These are phyloP conservation scores for Pichia cabralensis DNA, from an alignment of 805 yeast genomes.

Conservation along the genomic window DNA sequence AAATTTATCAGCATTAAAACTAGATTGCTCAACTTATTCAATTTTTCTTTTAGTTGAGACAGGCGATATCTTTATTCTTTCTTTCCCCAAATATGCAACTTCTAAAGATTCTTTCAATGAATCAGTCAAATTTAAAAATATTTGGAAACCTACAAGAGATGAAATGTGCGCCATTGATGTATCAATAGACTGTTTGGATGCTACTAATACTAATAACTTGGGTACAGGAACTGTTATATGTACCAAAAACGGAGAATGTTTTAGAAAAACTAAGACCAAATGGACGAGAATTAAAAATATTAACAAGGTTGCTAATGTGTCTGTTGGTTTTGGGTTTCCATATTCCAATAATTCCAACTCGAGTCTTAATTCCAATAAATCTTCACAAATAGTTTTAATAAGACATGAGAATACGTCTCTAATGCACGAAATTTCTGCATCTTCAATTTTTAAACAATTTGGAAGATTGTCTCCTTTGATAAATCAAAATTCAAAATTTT, in stretches of 20 bases:
- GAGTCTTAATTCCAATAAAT: constrained; percentile 54
- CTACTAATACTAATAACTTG: constrained; percentile 42
- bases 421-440: constrained; percentile 41
- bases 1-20: neutral
- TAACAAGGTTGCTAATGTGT: constrained; percentile 27
- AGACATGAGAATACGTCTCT: constrained; percentile 52
- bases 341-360: neutral
- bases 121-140: constrained; percentile 33
- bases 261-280: constrained; percentile 21
- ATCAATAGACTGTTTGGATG: constrained; percentile 54
- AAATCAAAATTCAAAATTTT: neutral
- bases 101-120: constrained; percentile 30
- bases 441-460: constrained; percentile 43
- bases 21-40: constrained; percentile 27
- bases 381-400: constrained; percentile 58
- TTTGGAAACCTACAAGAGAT: constrained; percentile 56
- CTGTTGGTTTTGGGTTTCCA: constrained; percentile 9
- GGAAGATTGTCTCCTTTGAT: constrained; percentile 45
- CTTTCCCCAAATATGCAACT: constrained; percentile 17
- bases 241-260: constrained; percentile 62
- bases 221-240: constrained; percentile 38
- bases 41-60: constrained; percentile 43
- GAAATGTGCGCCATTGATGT: constrained; percentile 56
- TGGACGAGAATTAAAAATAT: constrained; percentile 30
- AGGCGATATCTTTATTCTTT: constrained; percentile 45